These are phyloP conservation scores for Meyerozyma carpophila DNA, from an alignment of 1,139 yeast species.

Conservation along the genomic window DNA sequence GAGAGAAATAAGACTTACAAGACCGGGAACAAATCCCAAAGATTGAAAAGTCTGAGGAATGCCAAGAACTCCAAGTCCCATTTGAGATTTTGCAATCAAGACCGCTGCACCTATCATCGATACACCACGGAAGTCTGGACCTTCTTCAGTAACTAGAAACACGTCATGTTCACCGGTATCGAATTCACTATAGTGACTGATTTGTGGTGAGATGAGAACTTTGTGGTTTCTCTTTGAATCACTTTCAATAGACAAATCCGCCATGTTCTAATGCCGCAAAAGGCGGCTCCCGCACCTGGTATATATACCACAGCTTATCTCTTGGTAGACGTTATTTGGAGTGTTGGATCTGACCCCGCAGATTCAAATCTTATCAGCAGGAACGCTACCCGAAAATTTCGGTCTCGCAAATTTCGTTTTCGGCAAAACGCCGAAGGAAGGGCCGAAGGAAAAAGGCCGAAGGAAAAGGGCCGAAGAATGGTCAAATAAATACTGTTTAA, in stretches of 20 bases:
- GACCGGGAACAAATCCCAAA: constrained; percentile 9
- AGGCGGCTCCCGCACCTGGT: neutral
- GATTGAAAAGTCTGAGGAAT: constrained; percentile 8
- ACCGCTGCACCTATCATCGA: constrained; percentile 8
- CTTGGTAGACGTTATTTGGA: neutral
- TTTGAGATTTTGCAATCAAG: constrained; percentile 8
- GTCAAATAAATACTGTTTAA: no score
- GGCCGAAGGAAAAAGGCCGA: no score
- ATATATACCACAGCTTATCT: neutral
- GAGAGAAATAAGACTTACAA: constrained; percentile 6
- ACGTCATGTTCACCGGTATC: constrained; percentile 1
- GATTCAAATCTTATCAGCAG: no score
- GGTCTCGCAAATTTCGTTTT: neutral
- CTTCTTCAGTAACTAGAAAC: constrained; percentile 4
- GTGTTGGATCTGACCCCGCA: neutral
- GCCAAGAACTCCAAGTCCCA: constrained; percentile 10
- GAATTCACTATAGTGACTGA: neutral
- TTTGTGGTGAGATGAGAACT: neutral
- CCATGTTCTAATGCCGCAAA: neutral
- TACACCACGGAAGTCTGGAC: constrained; percentile 10
- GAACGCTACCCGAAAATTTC: no score
- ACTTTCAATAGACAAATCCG: neutral
- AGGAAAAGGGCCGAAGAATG: no score
- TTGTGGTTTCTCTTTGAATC: neutral
- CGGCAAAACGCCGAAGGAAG: constrained; percentile 1